Conservation (phyloP, 2,329 filamentous ascomycete species). For the Nigrospora oryzae region DNA sequence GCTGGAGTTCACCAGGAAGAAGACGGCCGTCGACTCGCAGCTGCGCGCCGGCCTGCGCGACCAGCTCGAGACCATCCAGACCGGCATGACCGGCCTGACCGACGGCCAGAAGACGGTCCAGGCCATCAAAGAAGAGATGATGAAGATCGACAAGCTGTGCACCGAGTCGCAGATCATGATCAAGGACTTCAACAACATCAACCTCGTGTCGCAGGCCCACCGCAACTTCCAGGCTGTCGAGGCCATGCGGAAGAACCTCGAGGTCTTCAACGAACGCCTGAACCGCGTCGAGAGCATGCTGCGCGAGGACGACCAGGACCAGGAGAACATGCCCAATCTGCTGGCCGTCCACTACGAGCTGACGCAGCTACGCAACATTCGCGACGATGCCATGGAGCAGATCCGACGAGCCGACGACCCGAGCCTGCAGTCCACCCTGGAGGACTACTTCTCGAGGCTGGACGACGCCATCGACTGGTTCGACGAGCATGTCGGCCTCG, state of each 20-base stretch:
- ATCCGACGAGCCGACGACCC: conserved; percentile 69
- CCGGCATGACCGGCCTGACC: conserved; percentile 79
- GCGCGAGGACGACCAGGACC: conserved; percentile 73
- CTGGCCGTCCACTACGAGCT: conserved; percentile 86
- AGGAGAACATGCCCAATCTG: conserved; percentile 86
- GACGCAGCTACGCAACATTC: conserved; percentile 84
- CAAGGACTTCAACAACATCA: conserved; percentile 89
- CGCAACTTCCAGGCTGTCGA: conserved; percentile 92
- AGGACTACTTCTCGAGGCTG: conserved; percentile 81
- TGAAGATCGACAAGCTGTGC: conserved; percentile 95
- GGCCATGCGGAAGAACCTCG: conserved; percentile 84
- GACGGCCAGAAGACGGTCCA: conserved; percentile 89
- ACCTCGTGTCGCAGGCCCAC: conserved; percentile 86
- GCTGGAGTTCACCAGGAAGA: conserved; percentile 89
- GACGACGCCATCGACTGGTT: conserved; percentile 91
- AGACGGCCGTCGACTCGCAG: conserved; percentile 82
- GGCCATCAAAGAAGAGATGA: conserved; percentile 95
- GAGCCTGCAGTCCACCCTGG: conserved; percentile 71
- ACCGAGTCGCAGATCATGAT: conserved; percentile 97
- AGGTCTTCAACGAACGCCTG: conserved; percentile 76
- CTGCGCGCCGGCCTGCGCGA: conserved; percentile 81
- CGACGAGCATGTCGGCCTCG: conserved; percentile 83
- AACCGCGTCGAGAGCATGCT: conserved; percentile 70
- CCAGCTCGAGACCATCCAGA: conserved; percentile 89
- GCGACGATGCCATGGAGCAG: conserved; percentile 95